phyloP scores from a whole-genome alignment of 805 yeast genomes.

The Ogataea nakhonphanomensis region DNA sequence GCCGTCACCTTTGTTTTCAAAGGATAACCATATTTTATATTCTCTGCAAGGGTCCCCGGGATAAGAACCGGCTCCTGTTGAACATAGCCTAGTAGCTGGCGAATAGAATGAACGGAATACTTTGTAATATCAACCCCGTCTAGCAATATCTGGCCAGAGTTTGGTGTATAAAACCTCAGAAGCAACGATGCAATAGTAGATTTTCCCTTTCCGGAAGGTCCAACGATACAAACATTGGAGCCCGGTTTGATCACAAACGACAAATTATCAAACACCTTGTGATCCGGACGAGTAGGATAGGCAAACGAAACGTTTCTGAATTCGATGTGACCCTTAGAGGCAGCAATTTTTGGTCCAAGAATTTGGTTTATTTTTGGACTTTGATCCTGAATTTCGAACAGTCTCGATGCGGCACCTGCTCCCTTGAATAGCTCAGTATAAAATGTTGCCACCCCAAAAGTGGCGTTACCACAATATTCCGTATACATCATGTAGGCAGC shows the following conservation, averaged over 20 bases:
- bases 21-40: slow-evolving; percentile 68
- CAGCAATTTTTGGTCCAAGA: slow-evolving; percentile 48
- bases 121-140: slow-evolving; percentile 64
- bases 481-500: slow-evolving; percentile 95
- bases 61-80: slow-evolving; percentile 90
- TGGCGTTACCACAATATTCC: slow-evolving; percentile 87
- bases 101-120: slow-evolving; percentile 71
- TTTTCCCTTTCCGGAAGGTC: slow-evolving; percentile 95
- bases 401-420: slow-evolving; percentile 90
- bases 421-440: slow-evolving; percentile 96
- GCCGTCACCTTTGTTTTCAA: slow-evolving; percentile 49
- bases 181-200: slow-evolving; percentile 82
- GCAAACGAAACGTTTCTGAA: slow-evolving; percentile 67
- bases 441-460: slow-evolving; percentile 86
- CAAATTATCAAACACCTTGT: slow-evolving; percentile 59
- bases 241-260: slow-evolving; percentile 70
- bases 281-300: slow-evolving; percentile 84
- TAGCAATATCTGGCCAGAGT: slow-evolving; percentile 59
- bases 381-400: slow-evolving; percentile 82
- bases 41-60: slow-evolving; percentile 85
- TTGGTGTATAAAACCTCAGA: slow-evolving; percentile 80
- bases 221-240: slow-evolving; percentile 88
- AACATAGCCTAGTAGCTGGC: slow-evolving; percentile 79
- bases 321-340: slow-evolving; percentile 52
- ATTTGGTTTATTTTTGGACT: slow-evolving; percentile 70